Evolutionary conservation across 306 rosid species (phyloP).

Genomic region (Sesbania bispinosa): DNA sequence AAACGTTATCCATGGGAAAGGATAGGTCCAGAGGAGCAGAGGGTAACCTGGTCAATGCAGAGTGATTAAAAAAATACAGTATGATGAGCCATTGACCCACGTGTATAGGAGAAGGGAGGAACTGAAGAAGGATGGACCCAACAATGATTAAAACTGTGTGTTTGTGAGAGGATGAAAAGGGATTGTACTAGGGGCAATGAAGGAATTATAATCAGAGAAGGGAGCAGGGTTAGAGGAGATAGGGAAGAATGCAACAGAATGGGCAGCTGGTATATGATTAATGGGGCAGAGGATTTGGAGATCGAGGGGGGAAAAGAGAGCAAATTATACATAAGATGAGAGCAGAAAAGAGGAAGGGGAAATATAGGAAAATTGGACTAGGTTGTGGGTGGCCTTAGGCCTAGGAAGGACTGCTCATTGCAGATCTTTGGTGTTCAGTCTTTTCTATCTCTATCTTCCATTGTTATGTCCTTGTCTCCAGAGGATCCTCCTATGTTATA

Average conservation of each 20-base stretch:
- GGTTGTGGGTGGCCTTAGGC: neutral
- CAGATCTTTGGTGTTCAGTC: neutral
- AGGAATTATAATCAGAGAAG: neutral
- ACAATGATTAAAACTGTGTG: neutral
- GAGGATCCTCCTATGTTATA: constrained; percentile 2
- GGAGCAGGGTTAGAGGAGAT: neutral
- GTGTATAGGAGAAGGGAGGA: neutral
- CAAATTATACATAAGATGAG: neutral
- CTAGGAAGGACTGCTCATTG: neutral
- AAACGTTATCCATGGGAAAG: no score
- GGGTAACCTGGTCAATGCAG: no score
- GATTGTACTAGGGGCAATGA: neutral
- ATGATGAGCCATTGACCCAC: neutral
- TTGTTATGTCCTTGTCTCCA: neutral
- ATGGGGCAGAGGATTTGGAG: neutral
- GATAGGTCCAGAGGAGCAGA: no score
- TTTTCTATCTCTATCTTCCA: neutral
- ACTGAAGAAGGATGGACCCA: neutral
- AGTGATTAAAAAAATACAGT: no score
- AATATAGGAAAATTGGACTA: neutral
- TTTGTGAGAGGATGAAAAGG: neutral
- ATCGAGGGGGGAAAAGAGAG: neutral
- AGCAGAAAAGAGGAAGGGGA: neutral
- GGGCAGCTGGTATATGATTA: no score
- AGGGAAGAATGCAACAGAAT: no score